phyloP scores from a whole-genome alignment of 106 monocot species.

The Apostasia ramifera region DNA sequence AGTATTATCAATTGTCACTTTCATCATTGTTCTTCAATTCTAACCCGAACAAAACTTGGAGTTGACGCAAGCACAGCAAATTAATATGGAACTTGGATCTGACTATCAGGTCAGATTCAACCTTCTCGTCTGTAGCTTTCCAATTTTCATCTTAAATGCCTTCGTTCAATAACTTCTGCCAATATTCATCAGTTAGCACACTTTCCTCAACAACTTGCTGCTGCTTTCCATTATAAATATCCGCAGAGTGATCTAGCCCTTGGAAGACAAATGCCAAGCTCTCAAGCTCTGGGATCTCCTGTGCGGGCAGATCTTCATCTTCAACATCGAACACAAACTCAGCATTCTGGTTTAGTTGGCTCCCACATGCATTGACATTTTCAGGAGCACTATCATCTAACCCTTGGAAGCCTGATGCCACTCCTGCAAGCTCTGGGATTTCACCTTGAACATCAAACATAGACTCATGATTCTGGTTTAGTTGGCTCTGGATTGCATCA shows the following conservation, averaged over 20 bases:
- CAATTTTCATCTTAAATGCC: constrained; percentile 3
- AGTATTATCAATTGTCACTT: too few species aligned
- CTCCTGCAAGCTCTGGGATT: background rate
- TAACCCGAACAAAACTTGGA: too few species aligned
- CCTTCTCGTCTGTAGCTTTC: too few species aligned
- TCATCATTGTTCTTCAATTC: too few species aligned
- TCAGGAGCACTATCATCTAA: background rate
- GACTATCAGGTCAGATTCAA: too few species aligned
- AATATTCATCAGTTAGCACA: constrained; percentile 45
- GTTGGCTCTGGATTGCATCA: background rate
- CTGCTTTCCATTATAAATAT: background rate
- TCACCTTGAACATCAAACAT: too few species aligned
- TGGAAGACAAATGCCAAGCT: constrained; percentile 24
- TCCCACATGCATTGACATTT: too few species aligned
- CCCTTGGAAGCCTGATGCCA: background rate
- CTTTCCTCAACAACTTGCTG: constrained; percentile 11
- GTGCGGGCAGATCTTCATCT: too few species aligned
- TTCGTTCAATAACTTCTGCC: constrained; percentile 44
- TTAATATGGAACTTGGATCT: too few species aligned
- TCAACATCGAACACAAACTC: too few species aligned
- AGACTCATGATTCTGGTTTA: background rate
- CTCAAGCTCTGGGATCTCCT: constrained; percentile 16
- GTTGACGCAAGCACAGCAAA: too few species aligned
- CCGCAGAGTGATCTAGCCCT: background rate
- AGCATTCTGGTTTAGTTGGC: too few species aligned